phyloP scores from a whole-genome alignment of 116 monocot genomes.

The Dioscorea cayenensis region DNA sequence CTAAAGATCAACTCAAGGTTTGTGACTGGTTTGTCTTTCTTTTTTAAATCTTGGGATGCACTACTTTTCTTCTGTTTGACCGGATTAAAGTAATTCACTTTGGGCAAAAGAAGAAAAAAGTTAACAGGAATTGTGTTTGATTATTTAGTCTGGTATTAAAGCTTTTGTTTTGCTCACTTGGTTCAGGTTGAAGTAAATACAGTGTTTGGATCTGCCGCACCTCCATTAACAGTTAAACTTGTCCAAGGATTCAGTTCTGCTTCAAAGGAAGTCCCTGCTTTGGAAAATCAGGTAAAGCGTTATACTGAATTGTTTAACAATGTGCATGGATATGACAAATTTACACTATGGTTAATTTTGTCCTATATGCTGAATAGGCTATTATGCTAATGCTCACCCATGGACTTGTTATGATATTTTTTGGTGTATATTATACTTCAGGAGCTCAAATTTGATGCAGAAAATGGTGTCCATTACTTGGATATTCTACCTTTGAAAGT shows the following conservation, averaged over 20 bases:
- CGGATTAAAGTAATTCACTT: background rate
- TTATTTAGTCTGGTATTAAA: background rate
- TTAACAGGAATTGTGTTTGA: background rate
- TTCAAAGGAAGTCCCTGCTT: conserved; percentile 36
- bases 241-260: conserved; percentile 36
- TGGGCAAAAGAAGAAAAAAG: background rate
- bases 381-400: background rate
- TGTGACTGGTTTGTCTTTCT: background rate
- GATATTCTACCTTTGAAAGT: conserved; percentile 62
- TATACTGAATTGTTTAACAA: background rate
- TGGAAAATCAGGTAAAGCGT: conserved; percentile 51
- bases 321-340: too few species aligned
- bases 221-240: conserved; percentile 69
- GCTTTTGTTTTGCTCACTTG: conserved; percentile 3
- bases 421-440: conserved; percentile 12
- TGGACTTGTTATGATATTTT: background rate
- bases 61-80: background rate
- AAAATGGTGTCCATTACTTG: conserved; percentile 62
- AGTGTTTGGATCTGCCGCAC: conserved; percentile 78
- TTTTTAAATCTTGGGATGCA: background rate
- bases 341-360: background rate
- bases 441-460: conserved; percentile 71
- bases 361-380: background rate
- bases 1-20: conserved; percentile 86
- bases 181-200: conserved; percentile 86